Conservation (phyloP, 2,329 filamentous ascomycete species). For the Phymatotrichopsis omnivora region DNA sequence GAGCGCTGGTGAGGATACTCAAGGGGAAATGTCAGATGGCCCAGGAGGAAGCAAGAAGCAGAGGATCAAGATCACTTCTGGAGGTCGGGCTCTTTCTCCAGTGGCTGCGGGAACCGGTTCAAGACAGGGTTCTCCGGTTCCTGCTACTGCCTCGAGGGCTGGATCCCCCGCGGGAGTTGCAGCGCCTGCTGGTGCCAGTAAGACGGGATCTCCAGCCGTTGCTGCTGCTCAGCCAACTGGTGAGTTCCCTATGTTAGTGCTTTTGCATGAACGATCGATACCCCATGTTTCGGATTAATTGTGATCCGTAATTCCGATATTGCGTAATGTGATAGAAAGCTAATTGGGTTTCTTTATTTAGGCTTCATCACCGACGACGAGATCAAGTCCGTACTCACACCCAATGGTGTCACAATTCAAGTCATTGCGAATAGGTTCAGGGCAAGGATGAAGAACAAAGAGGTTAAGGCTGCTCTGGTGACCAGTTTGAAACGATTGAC, state of each 20-base stretch:
- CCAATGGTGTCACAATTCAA: conserved; percentile 31
- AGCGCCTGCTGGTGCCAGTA: neutral
- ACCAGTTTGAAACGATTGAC: conserved; percentile 23
- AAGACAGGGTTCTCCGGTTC: conserved; percentile 22
- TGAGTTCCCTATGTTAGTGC: too few relatives aligned
- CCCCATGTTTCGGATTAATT: neutral
- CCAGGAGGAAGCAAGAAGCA: conserved; percentile 29
- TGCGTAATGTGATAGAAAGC: conserved; percentile 12
- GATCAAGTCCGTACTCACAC: conserved; percentile 28
- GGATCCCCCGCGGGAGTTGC: conserved; percentile 1
- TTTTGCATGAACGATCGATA: neutral
- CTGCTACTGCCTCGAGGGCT: neutral
- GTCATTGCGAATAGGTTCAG: conserved; percentile 28
- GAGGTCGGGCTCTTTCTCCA: conserved; percentile 21
- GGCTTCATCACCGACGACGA: conserved; percentile 32
- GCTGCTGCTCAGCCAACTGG: too few relatives aligned
- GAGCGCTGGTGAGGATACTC: conserved; percentile 24
- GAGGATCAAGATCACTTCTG: conserved; percentile 28
- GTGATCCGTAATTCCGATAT: neutral
- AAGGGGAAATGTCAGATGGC: conserved; percentile 30
- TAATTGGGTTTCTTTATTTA: too few relatives aligned
- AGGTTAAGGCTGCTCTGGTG: conserved; percentile 21
- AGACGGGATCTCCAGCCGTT: conserved; percentile 9
- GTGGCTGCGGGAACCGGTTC: conserved; percentile 24
- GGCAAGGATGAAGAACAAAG: conserved; percentile 25